Evolutionary conservation across 768 basidiomycete species (phyloP).

Genomic region (Psilocybe cyanescens): DNA sequence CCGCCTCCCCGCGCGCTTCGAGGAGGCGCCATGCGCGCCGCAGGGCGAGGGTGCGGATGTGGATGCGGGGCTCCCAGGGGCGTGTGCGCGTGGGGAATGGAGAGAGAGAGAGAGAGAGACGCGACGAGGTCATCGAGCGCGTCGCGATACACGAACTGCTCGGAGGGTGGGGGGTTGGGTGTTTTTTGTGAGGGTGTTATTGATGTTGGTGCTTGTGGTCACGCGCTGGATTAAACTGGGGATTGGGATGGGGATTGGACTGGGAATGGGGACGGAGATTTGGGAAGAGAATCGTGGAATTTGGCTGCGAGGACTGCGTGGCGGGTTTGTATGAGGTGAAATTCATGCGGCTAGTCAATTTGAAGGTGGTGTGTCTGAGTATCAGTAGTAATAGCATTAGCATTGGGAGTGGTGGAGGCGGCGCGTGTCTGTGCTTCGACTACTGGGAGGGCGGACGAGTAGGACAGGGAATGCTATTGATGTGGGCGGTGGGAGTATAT

Average conservation of each 20-base stretch:
- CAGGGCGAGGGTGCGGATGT: background rate
- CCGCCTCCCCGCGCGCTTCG: constrained; percentile 4
- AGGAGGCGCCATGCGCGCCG: constrained; percentile 9
- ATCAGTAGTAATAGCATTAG: constrained; percentile 9
- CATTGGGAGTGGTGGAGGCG: constrained; percentile 24
- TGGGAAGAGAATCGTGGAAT: background rate
- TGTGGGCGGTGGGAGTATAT: constrained; percentile 45
- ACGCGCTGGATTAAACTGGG: too few species aligned
- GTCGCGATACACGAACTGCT: constrained; percentile 75
- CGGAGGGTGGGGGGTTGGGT: constrained; percentile 15
- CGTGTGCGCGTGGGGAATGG: constrained; percentile 11
- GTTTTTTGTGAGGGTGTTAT: too few species aligned
- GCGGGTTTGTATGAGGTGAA: constrained; percentile 50
- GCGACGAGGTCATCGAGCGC: constrained; percentile 54
- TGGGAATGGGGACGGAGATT: background rate
- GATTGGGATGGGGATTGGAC: background rate
- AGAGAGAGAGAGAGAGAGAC: constrained; percentile 14
- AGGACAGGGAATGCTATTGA: constrained; percentile 73
- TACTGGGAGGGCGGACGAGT: constrained; percentile 65
- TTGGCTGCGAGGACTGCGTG: background rate
- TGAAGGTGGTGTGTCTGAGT: background rate
- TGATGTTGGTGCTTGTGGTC: too few species aligned
- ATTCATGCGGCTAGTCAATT: constrained; percentile 53
- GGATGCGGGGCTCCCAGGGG: constrained; percentile 5
- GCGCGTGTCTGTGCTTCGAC: constrained; percentile 80